Conservation (phyloP, 352 stramenopile species). For the Phytopythium cucurbitacearum region DNA sequence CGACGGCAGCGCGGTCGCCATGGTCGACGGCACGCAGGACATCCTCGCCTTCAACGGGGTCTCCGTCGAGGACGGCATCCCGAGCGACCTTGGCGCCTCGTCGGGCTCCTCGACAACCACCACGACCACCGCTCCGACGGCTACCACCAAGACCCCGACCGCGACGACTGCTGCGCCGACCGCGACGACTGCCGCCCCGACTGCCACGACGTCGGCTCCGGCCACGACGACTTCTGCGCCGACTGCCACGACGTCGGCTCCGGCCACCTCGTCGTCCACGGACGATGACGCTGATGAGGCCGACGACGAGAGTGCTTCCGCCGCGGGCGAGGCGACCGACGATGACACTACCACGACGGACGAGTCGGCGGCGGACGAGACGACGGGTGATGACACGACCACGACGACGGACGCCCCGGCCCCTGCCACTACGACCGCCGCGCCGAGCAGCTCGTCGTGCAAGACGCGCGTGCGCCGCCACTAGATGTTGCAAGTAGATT, state of each 20-base stretch:
- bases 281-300: slow-evolving; percentile 1
- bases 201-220: slow-evolving; percentile 7
- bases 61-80: slow-evolving; percentile 39
- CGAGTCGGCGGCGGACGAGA: background rate
- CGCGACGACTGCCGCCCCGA: slow-evolving; percentile 9
- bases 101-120: slow-evolving; percentile 11
- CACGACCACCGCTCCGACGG: slow-evolving; percentile 1
- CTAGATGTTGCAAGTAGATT: slow-evolving; percentile 4
- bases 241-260: slow-evolving; percentile 6
- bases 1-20: slow-evolving; percentile 42
- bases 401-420: slow-evolving; percentile 13
- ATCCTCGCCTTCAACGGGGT: slow-evolving; percentile 69
- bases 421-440: background rate
- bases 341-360: slow-evolving; percentile 1
- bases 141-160: background rate
- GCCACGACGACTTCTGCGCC: slow-evolving; percentile 11
- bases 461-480: slow-evolving; percentile 24
- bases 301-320: slow-evolving; percentile 1
- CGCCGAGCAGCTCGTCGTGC: slow-evolving; percentile 11
- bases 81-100: slow-evolving; percentile 19
- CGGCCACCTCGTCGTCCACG: slow-evolving; percentile 5
- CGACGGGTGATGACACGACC: background rate
- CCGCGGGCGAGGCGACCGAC: background rate
- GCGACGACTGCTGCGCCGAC: slow-evolving; percentile 3
- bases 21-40: slow-evolving; percentile 43